Conservation (phyloP, 106 monocot genomes). For the Cymbidium sinense region DNA sequence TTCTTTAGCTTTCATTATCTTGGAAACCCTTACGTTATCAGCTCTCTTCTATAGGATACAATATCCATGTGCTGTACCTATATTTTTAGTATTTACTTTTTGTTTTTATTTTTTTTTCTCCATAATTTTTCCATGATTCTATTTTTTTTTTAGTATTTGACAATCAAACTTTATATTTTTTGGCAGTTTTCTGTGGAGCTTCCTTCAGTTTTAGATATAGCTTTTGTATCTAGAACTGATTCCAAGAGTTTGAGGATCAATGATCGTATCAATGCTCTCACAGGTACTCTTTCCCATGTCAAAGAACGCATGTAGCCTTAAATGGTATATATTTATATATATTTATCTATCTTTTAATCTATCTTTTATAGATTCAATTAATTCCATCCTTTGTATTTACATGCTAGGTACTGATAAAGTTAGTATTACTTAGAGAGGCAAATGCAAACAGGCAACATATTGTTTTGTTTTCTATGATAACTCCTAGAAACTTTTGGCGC, state of each 20-base stretch:
- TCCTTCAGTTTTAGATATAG: slow-evolving; percentile 63
- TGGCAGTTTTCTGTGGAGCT: slow-evolving; percentile 46
- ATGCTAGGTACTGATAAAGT: background rate
- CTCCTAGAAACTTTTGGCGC: background rate
- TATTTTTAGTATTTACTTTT: background rate
- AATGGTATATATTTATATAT: background rate
- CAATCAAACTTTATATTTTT: background rate
- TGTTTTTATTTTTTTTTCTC: background rate
- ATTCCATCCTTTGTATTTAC: no score
- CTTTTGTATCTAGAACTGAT: slow-evolving; percentile 61
- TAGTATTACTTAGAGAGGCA: background rate
- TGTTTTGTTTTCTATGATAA: background rate
- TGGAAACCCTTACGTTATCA: background rate
- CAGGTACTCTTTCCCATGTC: slow-evolving; percentile 35
- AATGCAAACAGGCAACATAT: background rate
- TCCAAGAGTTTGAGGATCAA: slow-evolving; percentile 31
- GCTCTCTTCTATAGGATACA: background rate
- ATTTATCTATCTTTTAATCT: no score
- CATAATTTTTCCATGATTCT: background rate
- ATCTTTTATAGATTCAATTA: no score
- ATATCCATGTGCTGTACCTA: background rate
- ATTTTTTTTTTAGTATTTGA: background rate
- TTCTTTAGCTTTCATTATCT: background rate
- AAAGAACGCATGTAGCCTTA: background rate
- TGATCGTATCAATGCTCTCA: slow-evolving; percentile 53